Conservation (phyloP, 257 asterid genomes). For the Haberlea rhodopensis region DNA sequence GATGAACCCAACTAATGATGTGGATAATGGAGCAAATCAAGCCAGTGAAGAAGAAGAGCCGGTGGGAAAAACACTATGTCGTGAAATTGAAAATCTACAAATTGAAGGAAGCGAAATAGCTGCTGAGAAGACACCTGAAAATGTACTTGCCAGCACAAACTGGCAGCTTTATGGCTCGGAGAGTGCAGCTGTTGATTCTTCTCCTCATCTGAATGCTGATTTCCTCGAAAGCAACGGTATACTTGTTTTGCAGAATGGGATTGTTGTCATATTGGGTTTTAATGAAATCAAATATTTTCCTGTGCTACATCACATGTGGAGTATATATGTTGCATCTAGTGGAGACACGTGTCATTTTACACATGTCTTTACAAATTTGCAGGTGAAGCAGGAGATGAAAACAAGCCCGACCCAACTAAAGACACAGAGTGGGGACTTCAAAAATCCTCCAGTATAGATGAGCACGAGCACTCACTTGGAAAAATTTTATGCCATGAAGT, state of each 20-base stretch:
- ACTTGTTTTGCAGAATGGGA: too few species aligned
- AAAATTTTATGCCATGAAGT: too few species aligned
- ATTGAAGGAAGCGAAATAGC: constrained; percentile 16
- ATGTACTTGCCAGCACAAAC: not conserved
- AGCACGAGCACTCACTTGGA: too few species aligned
- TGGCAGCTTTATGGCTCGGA: too few species aligned
- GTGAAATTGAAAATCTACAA: constrained; percentile 16
- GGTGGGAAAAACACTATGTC: not conserved
- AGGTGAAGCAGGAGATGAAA: too few species aligned
- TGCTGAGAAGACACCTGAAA: constrained; percentile 3
- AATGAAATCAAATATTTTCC: too few species aligned
- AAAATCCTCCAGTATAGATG: too few species aligned
- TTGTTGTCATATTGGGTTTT: too few species aligned
- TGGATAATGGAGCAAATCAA: not conserved
- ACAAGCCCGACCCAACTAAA: not conserved
- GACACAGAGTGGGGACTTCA: not conserved
- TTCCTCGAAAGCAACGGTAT: not conserved
- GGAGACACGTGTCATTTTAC: too few species aligned
- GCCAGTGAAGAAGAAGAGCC: constrained; percentile 7
- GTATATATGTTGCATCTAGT: too few species aligned
- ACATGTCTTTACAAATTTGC: too few species aligned
- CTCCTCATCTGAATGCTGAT: not conserved
- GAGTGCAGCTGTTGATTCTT: not conserved
- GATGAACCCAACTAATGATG: not conserved
- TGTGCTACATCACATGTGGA: too few species aligned